Conservation (phyloP, 2,329 filamentous ascomycete genomes). For the Phialophora verrucosa region DNA sequence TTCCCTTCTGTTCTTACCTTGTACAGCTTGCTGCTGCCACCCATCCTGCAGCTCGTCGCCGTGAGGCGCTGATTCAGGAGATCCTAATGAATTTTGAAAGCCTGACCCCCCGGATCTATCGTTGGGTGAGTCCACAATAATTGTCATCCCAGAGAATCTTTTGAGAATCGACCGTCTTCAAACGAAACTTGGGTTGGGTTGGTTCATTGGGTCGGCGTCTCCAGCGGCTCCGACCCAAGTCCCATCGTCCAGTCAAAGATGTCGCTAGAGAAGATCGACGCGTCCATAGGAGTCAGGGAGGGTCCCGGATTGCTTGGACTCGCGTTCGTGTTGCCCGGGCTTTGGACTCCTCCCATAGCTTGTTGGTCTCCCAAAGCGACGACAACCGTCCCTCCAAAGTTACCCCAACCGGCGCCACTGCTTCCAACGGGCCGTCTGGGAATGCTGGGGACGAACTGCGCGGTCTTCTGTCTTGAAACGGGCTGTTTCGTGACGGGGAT, state of each 20-base stretch:
- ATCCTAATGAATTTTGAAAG: no score
- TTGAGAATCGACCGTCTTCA: background rate
- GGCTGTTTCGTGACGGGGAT: slow-evolving; percentile 7
- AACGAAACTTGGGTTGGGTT: background rate
- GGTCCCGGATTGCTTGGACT: background rate
- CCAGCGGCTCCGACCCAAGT: slow-evolving; percentile 1
- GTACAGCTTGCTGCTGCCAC: no score
- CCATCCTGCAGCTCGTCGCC: no score
- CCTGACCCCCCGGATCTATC: no score
- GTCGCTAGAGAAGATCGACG: slow-evolving; percentile 6
- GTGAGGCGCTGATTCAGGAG: no score
- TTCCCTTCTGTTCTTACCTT: no score
- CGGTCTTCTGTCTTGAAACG: slow-evolving; percentile 12
- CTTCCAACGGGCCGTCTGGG: background rate
- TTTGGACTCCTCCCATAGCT: background rate
- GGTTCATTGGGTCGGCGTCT: background rate
- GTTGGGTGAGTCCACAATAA: no score
- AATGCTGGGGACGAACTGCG: slow-evolving; percentile 10
- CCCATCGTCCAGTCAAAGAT: slow-evolving; percentile 16
- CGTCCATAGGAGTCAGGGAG: slow-evolving; percentile 1
- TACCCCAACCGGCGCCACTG: background rate
- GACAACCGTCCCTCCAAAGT: background rate
- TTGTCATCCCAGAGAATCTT: background rate
- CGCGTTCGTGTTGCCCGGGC: background rate
- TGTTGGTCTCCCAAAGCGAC: background rate